Evolutionary conservation across 495 filamentous ascomycete species (phyloP), one percentile per base, ranked within the genome.

Genomic region (Trichoderma reesei): DNA sequence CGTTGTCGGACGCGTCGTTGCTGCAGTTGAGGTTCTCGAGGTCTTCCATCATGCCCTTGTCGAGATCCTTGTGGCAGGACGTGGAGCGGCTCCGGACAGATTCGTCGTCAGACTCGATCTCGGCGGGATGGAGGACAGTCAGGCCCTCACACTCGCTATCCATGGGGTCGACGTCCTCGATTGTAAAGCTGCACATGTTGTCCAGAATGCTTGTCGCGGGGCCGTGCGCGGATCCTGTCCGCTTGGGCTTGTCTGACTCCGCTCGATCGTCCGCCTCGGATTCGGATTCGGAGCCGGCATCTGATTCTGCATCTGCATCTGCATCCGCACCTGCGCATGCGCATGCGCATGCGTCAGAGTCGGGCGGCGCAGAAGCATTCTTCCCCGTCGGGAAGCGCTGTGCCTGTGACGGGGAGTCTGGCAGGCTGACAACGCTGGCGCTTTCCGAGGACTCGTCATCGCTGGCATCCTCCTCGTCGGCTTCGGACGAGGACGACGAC

Each of bases 111-210:
- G 44, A 65, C 64, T 74, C 73, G 44, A 72, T 66, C 20, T 68
- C 73, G 64, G 70, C 68, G 20, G 73, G 73, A n/a, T 68, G 65
- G 63, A 73, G 61, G 42, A 73, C 65, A 37, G 71, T 42, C 6
- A 75, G 37, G 41, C 71, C 63, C 2, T 70, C 69, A 5, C 65
- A 64, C 18, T 70, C 71, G 42, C 65, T 66, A 64, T 71, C 67
- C 20, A 72, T 54, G 1, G 63, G 63, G 54, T 71, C 67, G 33
- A 75, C 62, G 60, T 75, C 73, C 61, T 74, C 72, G 60, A 74
- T 68, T 5, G 65, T 67, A 67, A 74, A 73, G 26, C 66, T 56
- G 14, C 61, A 63, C n/a, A n/a, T n/a, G 18, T 2, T 0, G 3
- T 56, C 51, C 31, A 8, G 51, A 26, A 33, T 56, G 51, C 51